Evolutionary conservation across 768 basidiomycete species (phyloP).

Genomic region (Gelatoporia subvermispora): DNA sequence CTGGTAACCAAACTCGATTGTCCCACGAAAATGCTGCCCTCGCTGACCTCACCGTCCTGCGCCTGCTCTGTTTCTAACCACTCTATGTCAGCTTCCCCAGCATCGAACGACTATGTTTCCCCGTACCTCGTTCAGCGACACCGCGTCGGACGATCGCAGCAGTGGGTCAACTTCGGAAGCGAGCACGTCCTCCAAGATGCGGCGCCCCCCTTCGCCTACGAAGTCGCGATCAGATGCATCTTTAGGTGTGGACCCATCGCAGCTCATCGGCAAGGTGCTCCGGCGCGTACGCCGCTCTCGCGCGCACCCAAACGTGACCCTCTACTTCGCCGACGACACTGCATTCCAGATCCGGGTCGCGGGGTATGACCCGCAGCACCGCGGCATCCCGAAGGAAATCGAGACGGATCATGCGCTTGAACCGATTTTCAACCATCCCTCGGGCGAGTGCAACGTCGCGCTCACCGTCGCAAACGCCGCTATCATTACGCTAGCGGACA

Average conservation of each 20-base stretch:
- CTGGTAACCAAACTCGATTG: too few species aligned
- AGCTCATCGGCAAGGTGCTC: slow-evolving; percentile 29
- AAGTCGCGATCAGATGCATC: not conserved
- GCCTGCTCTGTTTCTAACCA: too few species aligned
- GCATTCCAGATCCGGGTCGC: slow-evolving; percentile 47
- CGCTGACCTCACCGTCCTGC: too few species aligned
- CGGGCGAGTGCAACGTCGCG: slow-evolving; percentile 24
- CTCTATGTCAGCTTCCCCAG: too few species aligned
- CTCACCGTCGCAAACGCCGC: slow-evolving; percentile 49
- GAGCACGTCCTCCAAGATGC: too few species aligned
- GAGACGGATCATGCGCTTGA: slow-evolving; percentile 45
- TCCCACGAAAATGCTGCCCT: too few species aligned
- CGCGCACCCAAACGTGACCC: slow-evolving; percentile 30
- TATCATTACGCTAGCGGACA: slow-evolving; percentile 51
- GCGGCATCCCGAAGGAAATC: slow-evolving; percentile 53
- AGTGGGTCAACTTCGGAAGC: too few species aligned
- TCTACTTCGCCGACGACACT: slow-evolving; percentile 32
- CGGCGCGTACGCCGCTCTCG: slow-evolving; percentile 26
- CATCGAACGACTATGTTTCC: too few species aligned
- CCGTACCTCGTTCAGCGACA: too few species aligned
- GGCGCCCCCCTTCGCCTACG: too few species aligned
- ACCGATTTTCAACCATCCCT: slow-evolving; percentile 31
- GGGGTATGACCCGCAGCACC: slow-evolving; percentile 53
- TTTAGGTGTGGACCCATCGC: slow-evolving; percentile 24
- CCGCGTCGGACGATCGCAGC: too few species aligned